Evolutionary conservation across 257 asterid genomes (phyloP).

Genomic region (Phtheirospermum japonicum): DNA sequence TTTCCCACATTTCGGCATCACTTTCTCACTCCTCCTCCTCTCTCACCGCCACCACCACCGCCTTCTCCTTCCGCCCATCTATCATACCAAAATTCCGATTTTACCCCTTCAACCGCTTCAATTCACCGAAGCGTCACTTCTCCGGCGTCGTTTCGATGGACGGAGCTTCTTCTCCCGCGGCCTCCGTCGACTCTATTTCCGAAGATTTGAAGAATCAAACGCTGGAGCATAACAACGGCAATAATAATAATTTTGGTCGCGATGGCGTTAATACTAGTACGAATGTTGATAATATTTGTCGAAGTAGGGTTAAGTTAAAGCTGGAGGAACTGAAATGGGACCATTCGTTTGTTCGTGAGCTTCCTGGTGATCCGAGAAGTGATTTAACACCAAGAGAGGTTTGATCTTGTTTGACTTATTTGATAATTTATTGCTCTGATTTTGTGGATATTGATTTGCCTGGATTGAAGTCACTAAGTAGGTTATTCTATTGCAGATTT

Average conservation of each 20-base stretch:
- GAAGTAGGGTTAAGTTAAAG: conserved; percentile 43
- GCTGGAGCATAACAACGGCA: conserved; percentile 30
- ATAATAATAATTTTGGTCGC: neutral
- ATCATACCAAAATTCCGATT: conserved; percentile 34
- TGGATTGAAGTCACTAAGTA: conserved; percentile 15
- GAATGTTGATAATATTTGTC: conserved; percentile 15
- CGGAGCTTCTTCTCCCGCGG: conserved; percentile 33
- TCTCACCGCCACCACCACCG: conserved; percentile 44
- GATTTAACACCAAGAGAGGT: conserved; percentile 83
- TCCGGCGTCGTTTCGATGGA: conserved; percentile 54
- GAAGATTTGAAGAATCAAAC: conserved; percentile 60
- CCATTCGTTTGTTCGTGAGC: conserved; percentile 79
- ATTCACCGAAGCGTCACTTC: conserved; percentile 35
- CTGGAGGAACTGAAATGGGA: conserved; percentile 89
- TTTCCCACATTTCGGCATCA: conserved; percentile 47
- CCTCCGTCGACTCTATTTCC: conserved; percentile 62
- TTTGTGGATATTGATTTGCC: conserved; percentile 21
- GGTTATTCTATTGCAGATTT: neutral
- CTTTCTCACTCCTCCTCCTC: conserved; percentile 41
- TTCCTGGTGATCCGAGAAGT: conserved; percentile 78
- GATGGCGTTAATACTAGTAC: conserved; percentile 14
- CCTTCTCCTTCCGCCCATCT: conserved; percentile 35
- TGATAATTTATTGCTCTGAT: neutral
- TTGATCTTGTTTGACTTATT: conserved; percentile 16
- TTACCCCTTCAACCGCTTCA: conserved; percentile 31